phyloP scores from a whole-genome alignment of 2,329 filamentous ascomycete species.

The Diaporthe destruens region DNA sequence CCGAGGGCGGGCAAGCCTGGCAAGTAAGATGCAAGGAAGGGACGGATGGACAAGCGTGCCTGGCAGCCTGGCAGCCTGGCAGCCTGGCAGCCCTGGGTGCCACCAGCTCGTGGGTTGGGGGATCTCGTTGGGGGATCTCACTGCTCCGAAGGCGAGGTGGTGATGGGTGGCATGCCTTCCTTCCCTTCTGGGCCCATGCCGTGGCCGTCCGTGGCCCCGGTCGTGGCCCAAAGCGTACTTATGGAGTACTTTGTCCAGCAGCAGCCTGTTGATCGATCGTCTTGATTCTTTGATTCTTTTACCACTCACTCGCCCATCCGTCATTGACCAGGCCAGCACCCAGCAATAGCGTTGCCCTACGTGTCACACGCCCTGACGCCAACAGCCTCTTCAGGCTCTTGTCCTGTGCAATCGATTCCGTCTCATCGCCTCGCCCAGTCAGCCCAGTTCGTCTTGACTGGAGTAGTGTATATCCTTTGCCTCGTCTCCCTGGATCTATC shows the following conservation, averaged over 20 bases:
- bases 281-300: neutral
- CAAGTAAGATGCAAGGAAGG: neutral
- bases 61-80: too few species aligned
- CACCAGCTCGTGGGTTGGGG: conserved; percentile 22
- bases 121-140: conserved; percentile 29
- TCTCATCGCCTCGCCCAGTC: neutral
- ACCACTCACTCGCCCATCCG: neutral
- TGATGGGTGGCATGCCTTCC: conserved; percentile 1
- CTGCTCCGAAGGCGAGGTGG: conserved; percentile 7
- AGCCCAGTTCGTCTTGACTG: too few species aligned
- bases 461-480: neutral
- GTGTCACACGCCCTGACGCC: too few species aligned
- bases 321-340: neutral
- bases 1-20: neutral
- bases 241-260: conserved; percentile 1
- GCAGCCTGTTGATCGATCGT: neutral
- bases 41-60: neutral
- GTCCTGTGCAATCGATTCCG: too few species aligned
- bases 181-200: conserved; percentile 7
- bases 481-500: conserved; percentile 20
- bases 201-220: neutral
- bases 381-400: too few species aligned
- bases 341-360: too few species aligned
- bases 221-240: conserved; percentile 15
- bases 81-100: neutral